Evolutionary conservation across 2,329 filamentous ascomycete genomes (phyloP).

Genomic region (Aspergillus vadensis): DNA sequence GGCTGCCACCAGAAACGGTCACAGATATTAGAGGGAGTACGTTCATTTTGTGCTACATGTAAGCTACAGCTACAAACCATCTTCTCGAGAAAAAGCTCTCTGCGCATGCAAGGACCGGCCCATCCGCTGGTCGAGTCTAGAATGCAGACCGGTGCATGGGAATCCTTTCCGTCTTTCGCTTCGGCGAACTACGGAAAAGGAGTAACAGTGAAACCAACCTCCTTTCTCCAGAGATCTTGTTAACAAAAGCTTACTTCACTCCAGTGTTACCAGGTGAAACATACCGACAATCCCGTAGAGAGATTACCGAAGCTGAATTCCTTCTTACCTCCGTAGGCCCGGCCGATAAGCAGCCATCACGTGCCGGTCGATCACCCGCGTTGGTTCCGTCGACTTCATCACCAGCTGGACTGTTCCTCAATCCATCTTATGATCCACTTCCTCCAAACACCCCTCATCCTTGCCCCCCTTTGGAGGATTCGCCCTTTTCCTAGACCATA

Average conservation of each 20-base stretch:
- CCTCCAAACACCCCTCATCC: slow-evolving; percentile 10
- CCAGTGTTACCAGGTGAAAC: not conserved
- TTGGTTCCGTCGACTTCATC: slow-evolving; percentile 22
- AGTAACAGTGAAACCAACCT: not conserved
- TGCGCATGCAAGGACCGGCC: too few species aligned
- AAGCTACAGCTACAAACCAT: too few species aligned
- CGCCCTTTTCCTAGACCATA: not conserved
- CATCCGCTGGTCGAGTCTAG: not conserved
- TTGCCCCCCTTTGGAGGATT: not conserved
- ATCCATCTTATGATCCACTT: slow-evolving; percentile 11
- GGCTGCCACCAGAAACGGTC: too few species aligned
- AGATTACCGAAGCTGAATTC: not conserved
- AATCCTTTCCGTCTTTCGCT: not conserved
- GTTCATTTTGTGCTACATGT: too few species aligned
- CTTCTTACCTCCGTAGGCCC: not conserved
- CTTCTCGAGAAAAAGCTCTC: too few species aligned
- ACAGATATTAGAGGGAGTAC: too few species aligned
- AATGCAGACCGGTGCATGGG: not conserved
- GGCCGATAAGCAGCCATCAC: slow-evolving; percentile 33
- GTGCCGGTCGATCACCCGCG: slow-evolving; percentile 33
- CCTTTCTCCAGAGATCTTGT: not conserved
- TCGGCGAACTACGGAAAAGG: not conserved
- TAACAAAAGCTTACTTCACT: not conserved
- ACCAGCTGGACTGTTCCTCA: slow-evolving; percentile 13
- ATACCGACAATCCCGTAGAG: not conserved